These are phyloP conservation scores for Cladophialophora bantiana DNA, from an alignment of 2,329 filamentous ascomycete genomes.

Conservation along the genomic window DNA sequence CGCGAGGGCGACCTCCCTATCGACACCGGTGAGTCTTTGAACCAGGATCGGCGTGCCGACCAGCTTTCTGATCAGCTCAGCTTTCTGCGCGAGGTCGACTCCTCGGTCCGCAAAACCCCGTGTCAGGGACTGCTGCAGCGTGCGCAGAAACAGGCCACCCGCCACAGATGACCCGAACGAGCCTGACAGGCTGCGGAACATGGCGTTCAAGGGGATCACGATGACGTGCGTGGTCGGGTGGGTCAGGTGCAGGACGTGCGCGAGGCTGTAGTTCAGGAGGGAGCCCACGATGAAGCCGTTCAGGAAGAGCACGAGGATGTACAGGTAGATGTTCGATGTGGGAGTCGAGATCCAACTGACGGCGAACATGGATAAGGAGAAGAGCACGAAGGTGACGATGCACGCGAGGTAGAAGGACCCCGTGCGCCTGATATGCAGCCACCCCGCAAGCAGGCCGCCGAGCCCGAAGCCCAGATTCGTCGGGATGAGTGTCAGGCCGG, in stretches of 20 bases:
- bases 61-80: constrained; percentile 60
- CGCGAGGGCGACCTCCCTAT: constrained; percentile 59
- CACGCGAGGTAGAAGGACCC: constrained; percentile 75
- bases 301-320: constrained; percentile 60
- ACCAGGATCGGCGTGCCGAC: constrained; percentile 67
- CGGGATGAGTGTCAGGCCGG: constrained; percentile 78
- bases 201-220: constrained; percentile 76
- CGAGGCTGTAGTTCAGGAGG: constrained; percentile 79
- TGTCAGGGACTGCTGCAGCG: constrained; percentile 63
- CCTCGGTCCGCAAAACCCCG: constrained; percentile 61
- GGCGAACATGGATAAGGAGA: constrained; percentile 65
- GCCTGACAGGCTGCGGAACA: constrained; percentile 81
- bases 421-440: constrained; percentile 74
- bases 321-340: constrained; percentile 59
- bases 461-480: constrained; percentile 80
- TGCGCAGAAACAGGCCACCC: constrained; percentile 74
- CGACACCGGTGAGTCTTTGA: constrained; percentile 55
- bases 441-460: constrained; percentile 76
- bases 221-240: constrained; percentile 73
- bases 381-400: constrained; percentile 66
- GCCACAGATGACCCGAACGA: constrained; percentile 82
- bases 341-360: constrained; percentile 65
- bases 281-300: constrained; percentile 78
- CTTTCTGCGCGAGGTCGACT: constrained; percentile 42
- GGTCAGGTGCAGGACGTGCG: constrained; percentile 78